Conservation (phyloP, 2,329 filamentous ascomycete genomes). For the Talaromyces sp. region DNA sequence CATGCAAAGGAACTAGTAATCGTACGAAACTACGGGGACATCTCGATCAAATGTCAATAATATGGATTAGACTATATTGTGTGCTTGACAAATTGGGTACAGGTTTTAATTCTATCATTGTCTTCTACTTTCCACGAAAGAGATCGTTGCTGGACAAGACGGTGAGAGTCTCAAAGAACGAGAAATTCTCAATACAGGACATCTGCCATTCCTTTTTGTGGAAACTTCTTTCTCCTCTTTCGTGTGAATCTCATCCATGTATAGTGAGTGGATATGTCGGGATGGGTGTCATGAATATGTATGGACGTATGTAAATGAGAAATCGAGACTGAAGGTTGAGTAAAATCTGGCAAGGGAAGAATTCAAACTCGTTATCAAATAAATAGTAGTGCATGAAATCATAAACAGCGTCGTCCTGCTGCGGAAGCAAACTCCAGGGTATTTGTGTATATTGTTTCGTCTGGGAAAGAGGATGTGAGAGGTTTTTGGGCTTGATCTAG, state of each 20-base stretch:
- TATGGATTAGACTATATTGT: neutral
- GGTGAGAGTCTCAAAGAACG: no score
- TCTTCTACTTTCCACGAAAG: neutral
- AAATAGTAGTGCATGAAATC: slow-evolving; percentile 7
- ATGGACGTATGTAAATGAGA: neutral
- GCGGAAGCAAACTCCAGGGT: slow-evolving; percentile 8
- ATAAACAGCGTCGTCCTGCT: slow-evolving; percentile 1
- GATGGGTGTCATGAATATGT: neutral
- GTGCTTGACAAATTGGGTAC: neutral
- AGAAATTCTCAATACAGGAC: no score
- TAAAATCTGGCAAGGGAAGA: neutral
- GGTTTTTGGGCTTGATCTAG: slow-evolving; percentile 15
- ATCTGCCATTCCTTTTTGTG: neutral
- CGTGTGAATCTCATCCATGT: neutral
- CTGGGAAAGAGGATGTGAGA: neutral
- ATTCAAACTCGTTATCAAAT: slow-evolving; percentile 8
- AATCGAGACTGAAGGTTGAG: neutral
- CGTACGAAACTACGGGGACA: neutral
- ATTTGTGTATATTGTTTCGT: slow-evolving; percentile 9
- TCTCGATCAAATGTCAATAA: neutral
- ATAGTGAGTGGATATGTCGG: neutral
- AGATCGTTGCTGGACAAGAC: neutral
- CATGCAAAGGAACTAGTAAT: neutral
- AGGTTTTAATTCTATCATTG: neutral
- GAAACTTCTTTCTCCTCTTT: neutral